Evolutionary conservation across 2,329 filamentous ascomycete genomes (phyloP), one percentile per base, ranked within the genome.

Genomic region (Shiraia bambusicola): DNA sequence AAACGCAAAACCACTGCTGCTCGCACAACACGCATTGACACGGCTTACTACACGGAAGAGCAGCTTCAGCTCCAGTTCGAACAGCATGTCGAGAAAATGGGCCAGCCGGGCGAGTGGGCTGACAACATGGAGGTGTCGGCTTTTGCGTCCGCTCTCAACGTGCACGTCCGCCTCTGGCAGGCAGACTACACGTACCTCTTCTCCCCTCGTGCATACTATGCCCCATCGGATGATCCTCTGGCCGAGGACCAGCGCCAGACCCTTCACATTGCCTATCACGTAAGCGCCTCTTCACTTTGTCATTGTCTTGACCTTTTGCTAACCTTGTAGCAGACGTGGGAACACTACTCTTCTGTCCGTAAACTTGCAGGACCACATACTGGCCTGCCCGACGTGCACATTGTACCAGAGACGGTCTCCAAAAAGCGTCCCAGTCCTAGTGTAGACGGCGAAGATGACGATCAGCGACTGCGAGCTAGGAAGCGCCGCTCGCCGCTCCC

Each of bases 121-220:
- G 83, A 84, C 59, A 82, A 86, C 44, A 76, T 84, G 69, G 82
- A 86, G 66, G 77, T 88, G 31, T 75, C 76, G 24, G 84, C 84
- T 5, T 87, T 87, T 65, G 78, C 79, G 19, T 76, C 79, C 41
- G 78, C 77, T 15, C 84, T 77, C 60, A 72, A 77, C 36, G 76
- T 77, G 37, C 78, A 86, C 60, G 79, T 87, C 40, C 77, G 77
- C 53, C 79, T 86, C 41, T 85, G 82, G 66, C 70, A 78, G 66
- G 55, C 75, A 61, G 74, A 78, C 57, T 74, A 72, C 55, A 71
- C 72, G 28, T 78, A 75, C 59, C 69, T 76, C 54, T 67, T 78
- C 50, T 68, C 69, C 47, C 77, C 66, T 45, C 71, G 69, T 36
- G 60, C 62, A 2, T 54, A 58, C 41, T 63, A 63, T 45, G 31